Conservation (phyloP, 352 stramenopile species). For the Peronospora tabacina region DNA sequence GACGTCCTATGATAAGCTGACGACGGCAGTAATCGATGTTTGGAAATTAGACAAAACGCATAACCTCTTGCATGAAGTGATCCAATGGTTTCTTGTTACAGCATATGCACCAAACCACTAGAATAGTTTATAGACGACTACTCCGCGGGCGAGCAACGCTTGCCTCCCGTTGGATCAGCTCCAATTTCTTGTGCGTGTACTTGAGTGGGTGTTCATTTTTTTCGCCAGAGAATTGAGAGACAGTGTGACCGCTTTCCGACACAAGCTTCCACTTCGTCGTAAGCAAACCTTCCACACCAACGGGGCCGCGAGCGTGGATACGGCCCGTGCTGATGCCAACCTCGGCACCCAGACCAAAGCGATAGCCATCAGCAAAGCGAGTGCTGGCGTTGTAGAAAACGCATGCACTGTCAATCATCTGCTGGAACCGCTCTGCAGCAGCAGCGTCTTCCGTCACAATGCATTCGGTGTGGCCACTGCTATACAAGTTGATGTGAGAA, state of each 20-base stretch:
- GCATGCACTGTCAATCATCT: conserved; percentile 92
- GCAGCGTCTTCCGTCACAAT: conserved; percentile 92
- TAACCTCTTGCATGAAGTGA: not conserved
- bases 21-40: conserved; percentile 3
- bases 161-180: conserved; percentile 56
- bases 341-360: conserved; percentile 96
- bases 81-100: not conserved
- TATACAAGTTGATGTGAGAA: conserved; percentile 93
- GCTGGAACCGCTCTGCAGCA: conserved; percentile 63
- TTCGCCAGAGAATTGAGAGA: conserved; percentile 51
- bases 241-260: conserved; percentile 75
- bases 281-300: conserved; percentile 94
- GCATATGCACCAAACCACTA: conserved; percentile 2
- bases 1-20: conserved; percentile 2
- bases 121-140: conserved; percentile 54
- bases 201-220: conserved; percentile 37
- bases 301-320: conserved; percentile 94
- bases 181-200: conserved; percentile 77
- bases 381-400: conserved; percentile 98
- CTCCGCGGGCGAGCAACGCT: conserved; percentile 52
- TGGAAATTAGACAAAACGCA: not conserved
- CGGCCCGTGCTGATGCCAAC: conserved; percentile 96
- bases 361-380: conserved; percentile 92
- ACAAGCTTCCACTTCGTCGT: conserved; percentile 97
- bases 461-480: conserved; percentile 94